A percentile compares a stretch with the other conserved stretches of the same genome.
These are phyloP conservation scores for Hyphodiscus hymeniophilus DNA, from an alignment of 495 filamentous ascomycete genomes.

Conservation along the genomic window DNA sequence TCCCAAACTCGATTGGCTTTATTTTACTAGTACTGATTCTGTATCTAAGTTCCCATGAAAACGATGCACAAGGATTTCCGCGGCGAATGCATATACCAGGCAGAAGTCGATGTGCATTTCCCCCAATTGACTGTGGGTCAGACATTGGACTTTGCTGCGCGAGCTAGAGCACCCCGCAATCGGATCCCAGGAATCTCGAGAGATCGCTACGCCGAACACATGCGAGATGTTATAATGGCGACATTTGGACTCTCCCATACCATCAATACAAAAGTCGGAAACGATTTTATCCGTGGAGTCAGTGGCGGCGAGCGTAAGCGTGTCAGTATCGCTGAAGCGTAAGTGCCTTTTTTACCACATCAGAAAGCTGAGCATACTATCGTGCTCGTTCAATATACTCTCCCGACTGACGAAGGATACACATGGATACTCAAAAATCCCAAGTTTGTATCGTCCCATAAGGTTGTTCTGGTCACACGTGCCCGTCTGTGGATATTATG, in stretches of 20 bases:
- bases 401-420: no score
- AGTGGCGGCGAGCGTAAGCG: conserved; percentile 79
- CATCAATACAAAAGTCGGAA: conserved; percentile 68
- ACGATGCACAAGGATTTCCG: conserved; percentile 61
- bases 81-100: conserved; percentile 75
- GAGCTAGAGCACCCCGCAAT: conserved; percentile 55
- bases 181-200: conserved; percentile 52
- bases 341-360: background rate
- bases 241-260: conserved; percentile 73
- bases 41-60: conserved; percentile 45
- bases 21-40: no score
- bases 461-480: no score
- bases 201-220: conserved; percentile 51
- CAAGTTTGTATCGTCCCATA: no score
- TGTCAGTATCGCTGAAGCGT: conserved; percentile 69
- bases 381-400: no score
- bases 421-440: no score
- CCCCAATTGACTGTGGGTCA: conserved; percentile 75
- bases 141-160: conserved; percentile 70
- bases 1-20: no score
- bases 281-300: conserved; percentile 72
- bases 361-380: background rate
- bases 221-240: conserved; percentile 71
- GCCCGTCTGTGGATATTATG: no score
- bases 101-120: conserved; percentile 75